phyloP scores from a whole-genome alignment of 352 stramenopile species.

The Globisporangium nagaii region DNA sequence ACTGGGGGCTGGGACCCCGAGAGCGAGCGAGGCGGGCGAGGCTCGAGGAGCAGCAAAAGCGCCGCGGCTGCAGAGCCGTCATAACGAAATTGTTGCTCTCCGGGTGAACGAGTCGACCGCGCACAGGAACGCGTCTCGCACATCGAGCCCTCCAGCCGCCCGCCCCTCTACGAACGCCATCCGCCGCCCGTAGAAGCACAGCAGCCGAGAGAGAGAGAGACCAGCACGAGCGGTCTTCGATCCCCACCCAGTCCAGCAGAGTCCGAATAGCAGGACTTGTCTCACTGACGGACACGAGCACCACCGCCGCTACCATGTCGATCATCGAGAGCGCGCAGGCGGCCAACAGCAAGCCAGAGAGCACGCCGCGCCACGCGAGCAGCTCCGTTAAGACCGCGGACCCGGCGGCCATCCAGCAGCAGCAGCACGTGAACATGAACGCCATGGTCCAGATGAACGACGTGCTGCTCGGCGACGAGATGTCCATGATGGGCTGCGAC shows the following conservation, averaged over 20 bases:
- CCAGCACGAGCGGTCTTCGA: no score
- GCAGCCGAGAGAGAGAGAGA: no score
- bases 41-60: no score
- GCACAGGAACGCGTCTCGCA: constrained; percentile 17
- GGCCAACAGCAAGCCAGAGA: constrained; percentile 17
- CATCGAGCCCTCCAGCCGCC: not conserved
- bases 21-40: not conserved
- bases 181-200: not conserved
- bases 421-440: constrained; percentile 19
- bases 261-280: constrained; percentile 14
- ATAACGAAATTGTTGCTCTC: constrained; percentile 18
- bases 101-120: constrained; percentile 11
- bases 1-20: not conserved
- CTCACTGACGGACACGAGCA: not conserved
- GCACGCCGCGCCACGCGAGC: constrained; percentile 11
- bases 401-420: constrained; percentile 7
- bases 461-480: constrained; percentile 54
- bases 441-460: constrained; percentile 26
- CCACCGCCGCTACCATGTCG: constrained; percentile 22
- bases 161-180: not conserved
- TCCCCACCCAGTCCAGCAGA: not conserved
- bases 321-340: constrained; percentile 37
- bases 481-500: constrained; percentile 65
- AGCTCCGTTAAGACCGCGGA: not conserved
- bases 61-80: not conserved